Base-by-base conservation (phyloP, 164 flowering plant genomes). In the Macadamia tetraphylla region DNA sequence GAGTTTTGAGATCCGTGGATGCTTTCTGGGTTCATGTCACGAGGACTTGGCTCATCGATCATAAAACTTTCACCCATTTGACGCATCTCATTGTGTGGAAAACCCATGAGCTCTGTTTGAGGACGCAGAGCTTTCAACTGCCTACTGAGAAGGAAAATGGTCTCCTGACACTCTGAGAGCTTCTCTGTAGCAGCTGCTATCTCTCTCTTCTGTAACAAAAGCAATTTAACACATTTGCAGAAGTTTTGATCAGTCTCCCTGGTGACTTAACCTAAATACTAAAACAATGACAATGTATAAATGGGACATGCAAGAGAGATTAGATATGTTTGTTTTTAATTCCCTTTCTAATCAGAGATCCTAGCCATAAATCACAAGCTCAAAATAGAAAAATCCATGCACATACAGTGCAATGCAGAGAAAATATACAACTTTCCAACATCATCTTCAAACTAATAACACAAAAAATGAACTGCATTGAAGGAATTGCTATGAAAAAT, bases 111-210 rank as follows among this genome's bases (percentile, higher is more conserved):
- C n/a, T 87, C 93, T 44, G 86, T 56, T 61, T 82, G 84, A n/a
- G 97, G 94, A 17, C 86, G 86, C 77, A 95, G 49, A 51, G 90
- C 46, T 31, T 89, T 84, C 76, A 92, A 78, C 71, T 95, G 98
- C 83, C 76, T 88, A 44, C 97, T 88, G 6, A 94, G 96, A 77
- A 92, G 87, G 75, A 83, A 82, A 73, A 94, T 90, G 57, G 92
- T 94, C 76, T 94, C 97, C 75, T 94, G 99, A 74, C 99, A 94
- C 74, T 90, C 90, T 6, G 97, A 97, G 14, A 94, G 81, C 79
- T 86, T 94, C 78, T 87, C 99, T 58, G 98, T 92, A 29, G 98
- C 97, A 64, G 91, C 87, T 29, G 86, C 82, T 67, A 91, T 72
- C 55, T 89, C 97, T 72, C 46, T 82, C 66, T 89, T 94, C 97